Conservation (phyloP, 768 basidiomycete genomes). For the Fibroporia radiculosa region DNA sequence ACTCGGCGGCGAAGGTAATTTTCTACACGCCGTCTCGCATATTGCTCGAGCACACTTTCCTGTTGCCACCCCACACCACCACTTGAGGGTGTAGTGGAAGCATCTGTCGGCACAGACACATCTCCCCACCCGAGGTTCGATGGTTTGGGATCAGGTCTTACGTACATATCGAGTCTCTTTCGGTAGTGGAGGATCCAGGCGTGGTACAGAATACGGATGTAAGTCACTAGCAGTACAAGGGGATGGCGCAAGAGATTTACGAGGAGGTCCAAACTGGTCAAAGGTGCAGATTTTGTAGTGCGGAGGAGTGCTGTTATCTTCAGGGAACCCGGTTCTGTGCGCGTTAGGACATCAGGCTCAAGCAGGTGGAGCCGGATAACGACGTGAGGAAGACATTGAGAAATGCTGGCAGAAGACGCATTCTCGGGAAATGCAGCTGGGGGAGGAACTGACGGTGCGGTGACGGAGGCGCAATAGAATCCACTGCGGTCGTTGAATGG, state of each 20-base stretch:
- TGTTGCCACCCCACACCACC: constrained; percentile 30
- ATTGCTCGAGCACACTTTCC: constrained; percentile 23
- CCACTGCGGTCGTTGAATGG: constrained; percentile 70
- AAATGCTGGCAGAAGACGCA: too few species aligned
- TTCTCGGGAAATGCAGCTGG: too few species aligned
- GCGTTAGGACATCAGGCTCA: constrained; percentile 12
- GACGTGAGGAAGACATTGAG: constrained; percentile 27
- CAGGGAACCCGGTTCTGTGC: constrained; percentile 28
- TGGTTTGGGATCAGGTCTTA: constrained; percentile 50
- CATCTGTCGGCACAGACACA: background rate
- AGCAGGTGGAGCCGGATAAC: constrained; percentile 32
- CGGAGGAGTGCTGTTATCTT: constrained; percentile 49
- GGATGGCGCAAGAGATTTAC: constrained; percentile 35
- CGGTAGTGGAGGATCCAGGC: constrained; percentile 55
- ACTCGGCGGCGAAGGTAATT: constrained; percentile 29
- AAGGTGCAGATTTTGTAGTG: constrained; percentile 26
- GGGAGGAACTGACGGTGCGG: constrained; percentile 33
- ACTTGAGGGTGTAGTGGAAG: constrained; percentile 16
- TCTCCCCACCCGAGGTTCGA: constrained; percentile 3
- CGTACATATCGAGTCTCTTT: constrained; percentile 47
- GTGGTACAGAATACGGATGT: constrained; percentile 54
- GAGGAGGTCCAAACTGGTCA: constrained; percentile 33
- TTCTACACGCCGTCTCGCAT: constrained; percentile 22
- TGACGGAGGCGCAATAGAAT: constrained; percentile 51
- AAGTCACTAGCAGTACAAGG: constrained; percentile 44